Conservation (phyloP, 306 rosid species). For the Sechiopsis laciniata region DNA sequence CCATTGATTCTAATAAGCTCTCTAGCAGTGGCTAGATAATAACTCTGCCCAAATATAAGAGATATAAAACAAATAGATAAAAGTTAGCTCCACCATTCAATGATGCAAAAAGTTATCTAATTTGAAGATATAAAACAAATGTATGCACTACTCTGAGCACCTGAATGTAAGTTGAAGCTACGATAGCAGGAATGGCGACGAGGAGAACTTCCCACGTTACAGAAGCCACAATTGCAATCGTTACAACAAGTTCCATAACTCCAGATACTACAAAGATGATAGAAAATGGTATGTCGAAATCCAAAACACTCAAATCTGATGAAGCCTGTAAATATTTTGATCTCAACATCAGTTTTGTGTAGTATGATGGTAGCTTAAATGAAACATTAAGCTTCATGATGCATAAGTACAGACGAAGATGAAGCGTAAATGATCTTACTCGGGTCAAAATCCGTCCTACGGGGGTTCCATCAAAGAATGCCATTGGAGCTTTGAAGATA, state of each 20-base stretch:
- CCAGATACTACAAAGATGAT: slow-evolving; percentile 29
- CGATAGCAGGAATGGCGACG: slow-evolving; percentile 45
- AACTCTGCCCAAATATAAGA: slow-evolving; percentile 33
- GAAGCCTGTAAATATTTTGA: slow-evolving; percentile 53
- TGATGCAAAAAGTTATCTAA: neutral
- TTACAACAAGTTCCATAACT: slow-evolving; percentile 31
- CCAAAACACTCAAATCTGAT: slow-evolving; percentile 73
- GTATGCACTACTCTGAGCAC: slow-evolving; percentile 7
- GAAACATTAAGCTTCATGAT: slow-evolving; percentile 9
- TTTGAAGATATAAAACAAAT: slow-evolving; percentile 3
- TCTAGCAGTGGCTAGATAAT: slow-evolving; percentile 67
- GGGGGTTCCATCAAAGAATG: slow-evolving; percentile 79
- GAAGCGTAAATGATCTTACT: slow-evolving; percentile 35
- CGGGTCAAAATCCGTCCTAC: slow-evolving; percentile 70
- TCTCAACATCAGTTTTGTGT: slow-evolving; percentile 2
- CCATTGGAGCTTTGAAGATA: slow-evolving; percentile 75
- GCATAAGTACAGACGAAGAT: neutral
- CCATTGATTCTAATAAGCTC: slow-evolving; percentile 79
- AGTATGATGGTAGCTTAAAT: neutral
- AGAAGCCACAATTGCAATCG: slow-evolving; percentile 47
- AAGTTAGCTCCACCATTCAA: neutral
- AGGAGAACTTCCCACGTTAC: slow-evolving; percentile 82
- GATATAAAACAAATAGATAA: neutral
- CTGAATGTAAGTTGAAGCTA: slow-evolving; percentile 56
- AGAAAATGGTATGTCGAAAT: slow-evolving; percentile 62